Percentiles rank a stretch among this genome's conserved stretches.
Conservation (phyloP, 1,139 yeast genomes). For the Candida buenavistaensis region DNA sequence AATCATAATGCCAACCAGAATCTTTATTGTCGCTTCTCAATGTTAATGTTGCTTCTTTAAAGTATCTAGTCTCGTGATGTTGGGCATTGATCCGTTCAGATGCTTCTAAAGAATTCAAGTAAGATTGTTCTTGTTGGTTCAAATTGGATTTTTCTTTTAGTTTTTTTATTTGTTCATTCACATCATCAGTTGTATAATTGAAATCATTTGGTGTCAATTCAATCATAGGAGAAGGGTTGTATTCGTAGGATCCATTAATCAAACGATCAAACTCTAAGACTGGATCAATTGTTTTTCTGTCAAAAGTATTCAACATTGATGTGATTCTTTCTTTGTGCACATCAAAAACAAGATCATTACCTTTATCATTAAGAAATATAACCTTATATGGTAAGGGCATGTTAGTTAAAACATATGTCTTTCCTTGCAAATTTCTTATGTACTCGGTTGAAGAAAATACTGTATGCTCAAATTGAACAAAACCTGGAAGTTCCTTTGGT, state of each 20-base stretch:
- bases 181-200: slow-evolving; percentile 5
- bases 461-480: slow-evolving; percentile 17
- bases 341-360: slow-evolving; percentile 16
- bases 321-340: slow-evolving; percentile 8
- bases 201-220: slow-evolving; percentile 8
- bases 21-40: slow-evolving; percentile 11
- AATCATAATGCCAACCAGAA: slow-evolving; percentile 25
- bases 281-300: slow-evolving; percentile 12
- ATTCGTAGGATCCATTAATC: slow-evolving; percentile 1
- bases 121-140: slow-evolving; percentile 7
- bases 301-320: background rate
- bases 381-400: slow-evolving; percentile 22
- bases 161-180: slow-evolving; percentile 3
- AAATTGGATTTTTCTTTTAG: slow-evolving; percentile 2
- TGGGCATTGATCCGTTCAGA: slow-evolving; percentile 8
- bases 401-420: slow-evolving; percentile 21
- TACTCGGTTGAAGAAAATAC: slow-evolving; percentile 18
- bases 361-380: slow-evolving; percentile 21
- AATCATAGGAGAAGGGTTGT: slow-evolving; percentile 8
- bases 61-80: slow-evolving; percentile 19
- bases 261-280: slow-evolving; percentile 12
- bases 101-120: slow-evolving; percentile 8
- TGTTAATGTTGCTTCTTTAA: slow-evolving; percentile 21
- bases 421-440: slow-evolving; percentile 24
- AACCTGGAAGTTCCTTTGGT: slow-evolving; percentile 21